Evolutionary conservation across 2,329 filamentous ascomycete species (phyloP).

Genomic region (Microthyrium microscopicum): DNA sequence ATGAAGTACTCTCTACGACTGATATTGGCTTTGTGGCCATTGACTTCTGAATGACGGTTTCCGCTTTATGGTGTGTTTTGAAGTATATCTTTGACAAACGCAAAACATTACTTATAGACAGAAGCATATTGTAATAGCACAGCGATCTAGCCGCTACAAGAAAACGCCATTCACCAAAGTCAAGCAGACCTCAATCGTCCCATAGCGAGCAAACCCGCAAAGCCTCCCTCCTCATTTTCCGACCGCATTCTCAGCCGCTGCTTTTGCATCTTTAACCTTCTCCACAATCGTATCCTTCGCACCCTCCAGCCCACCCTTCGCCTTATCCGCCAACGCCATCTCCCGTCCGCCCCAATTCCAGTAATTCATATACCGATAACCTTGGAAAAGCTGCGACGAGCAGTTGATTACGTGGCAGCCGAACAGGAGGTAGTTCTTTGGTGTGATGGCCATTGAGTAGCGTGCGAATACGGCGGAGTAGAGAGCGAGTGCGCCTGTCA

Average conservation of each 20-base stretch:
- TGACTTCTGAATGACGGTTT: too few species aligned
- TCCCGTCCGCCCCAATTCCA: slow-evolving; percentile 36
- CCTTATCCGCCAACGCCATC: slow-evolving; percentile 19
- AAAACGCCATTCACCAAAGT: too few species aligned
- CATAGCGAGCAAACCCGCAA: too few species aligned
- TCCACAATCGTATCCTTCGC: slow-evolving; percentile 11
- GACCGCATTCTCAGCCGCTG: slow-evolving; percentile 15
- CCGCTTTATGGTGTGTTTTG: too few species aligned
- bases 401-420: slow-evolving; percentile 52
- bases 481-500: slow-evolving; percentile 43
- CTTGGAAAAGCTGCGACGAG: slow-evolving; percentile 41
- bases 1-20: too few species aligned
- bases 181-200: too few species aligned
- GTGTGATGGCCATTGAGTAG: slow-evolving; percentile 45
- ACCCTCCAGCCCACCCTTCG: slow-evolving; percentile 19
- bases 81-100: too few species aligned
- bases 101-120: too few species aligned
- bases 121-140: too few species aligned
- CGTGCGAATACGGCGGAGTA: slow-evolving; percentile 52
- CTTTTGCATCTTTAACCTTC: slow-evolving; percentile 13
- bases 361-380: slow-evolving; percentile 45
- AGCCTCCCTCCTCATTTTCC: too few species aligned
- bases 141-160: too few species aligned
- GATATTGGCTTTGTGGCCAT: too few species aligned
- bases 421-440: slow-evolving; percentile 51